These are phyloP conservation scores for Miamiensis avidus DNA, from an alignment of 169 alveolate species.

Conservation along the genomic window DNA sequence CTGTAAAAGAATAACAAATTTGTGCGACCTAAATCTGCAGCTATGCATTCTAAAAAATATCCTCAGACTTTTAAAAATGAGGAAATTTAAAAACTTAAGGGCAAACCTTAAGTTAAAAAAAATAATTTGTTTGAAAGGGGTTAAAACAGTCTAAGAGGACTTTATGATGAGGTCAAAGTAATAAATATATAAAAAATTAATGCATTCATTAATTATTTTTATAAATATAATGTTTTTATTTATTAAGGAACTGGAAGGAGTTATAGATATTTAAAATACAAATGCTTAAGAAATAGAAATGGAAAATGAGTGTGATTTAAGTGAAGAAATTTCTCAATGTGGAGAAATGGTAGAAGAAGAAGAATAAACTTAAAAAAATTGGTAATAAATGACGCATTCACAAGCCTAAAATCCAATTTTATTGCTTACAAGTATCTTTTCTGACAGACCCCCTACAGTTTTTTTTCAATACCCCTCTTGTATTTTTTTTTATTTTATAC, in stretches of 20 bases:
- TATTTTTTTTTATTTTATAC: too few species aligned
- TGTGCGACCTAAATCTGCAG: neutral
- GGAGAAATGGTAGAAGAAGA: neutral
- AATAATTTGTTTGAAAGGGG: too few species aligned
- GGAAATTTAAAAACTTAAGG: too few species aligned
- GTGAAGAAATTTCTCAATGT: neutral
- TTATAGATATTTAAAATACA: neutral
- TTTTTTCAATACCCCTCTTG: neutral
- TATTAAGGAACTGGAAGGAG: neutral
- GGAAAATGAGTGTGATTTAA: neutral
- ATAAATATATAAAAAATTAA: too few species aligned
- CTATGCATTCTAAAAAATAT: neutral
- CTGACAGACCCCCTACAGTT: neutral
- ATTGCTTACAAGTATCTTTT: neutral
- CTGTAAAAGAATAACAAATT: neutral
- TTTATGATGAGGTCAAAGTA: neutral
- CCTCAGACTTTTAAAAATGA: too few species aligned
- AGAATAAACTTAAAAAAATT: neutral
- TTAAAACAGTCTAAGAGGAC: too few species aligned
- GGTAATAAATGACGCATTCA: too few species aligned
- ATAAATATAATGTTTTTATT: too few species aligned
- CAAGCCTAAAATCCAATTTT: neutral
- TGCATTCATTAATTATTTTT: too few species aligned
- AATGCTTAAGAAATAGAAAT: neutral
- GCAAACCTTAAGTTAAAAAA: too few species aligned